These are phyloP conservation scores for Amphichorda felina DNA, from an alignment of 2,329 filamentous ascomycete genomes.

Conservation along the genomic window DNA sequence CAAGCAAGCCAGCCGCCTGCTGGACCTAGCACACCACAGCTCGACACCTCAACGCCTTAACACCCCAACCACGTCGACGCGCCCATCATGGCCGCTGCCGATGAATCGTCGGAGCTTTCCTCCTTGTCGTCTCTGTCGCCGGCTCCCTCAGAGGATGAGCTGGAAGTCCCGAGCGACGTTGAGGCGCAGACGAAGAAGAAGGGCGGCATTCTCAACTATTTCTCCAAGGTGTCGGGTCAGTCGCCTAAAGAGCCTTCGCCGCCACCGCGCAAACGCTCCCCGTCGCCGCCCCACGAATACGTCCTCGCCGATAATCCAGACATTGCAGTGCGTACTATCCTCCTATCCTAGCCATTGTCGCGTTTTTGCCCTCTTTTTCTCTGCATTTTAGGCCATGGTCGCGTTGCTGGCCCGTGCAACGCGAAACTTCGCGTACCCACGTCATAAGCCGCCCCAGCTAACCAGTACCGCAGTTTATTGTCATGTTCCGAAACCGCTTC, in stretches of 20 bases:
- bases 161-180: constrained; percentile 31
- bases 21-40: too few species aligned
- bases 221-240: constrained; percentile 42
- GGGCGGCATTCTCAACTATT: constrained; percentile 55
- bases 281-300: constrained; percentile 84
- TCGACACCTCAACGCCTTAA: neutral
- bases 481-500: constrained; percentile 95
- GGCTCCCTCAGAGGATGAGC: constrained; percentile 30
- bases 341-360: neutral
- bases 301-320: constrained; percentile 82
- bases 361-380: constrained; percentile 2
- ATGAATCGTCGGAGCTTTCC: constrained; percentile 53
- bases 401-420: constrained; percentile 29
- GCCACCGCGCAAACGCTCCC: constrained; percentile 64
- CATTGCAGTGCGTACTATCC: constrained; percentile 68
- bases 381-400: neutral
- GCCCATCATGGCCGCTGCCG: constrained; percentile 42
- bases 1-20: too few species aligned
- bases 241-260: constrained; percentile 48
- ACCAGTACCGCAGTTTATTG: constrained; percentile 62
- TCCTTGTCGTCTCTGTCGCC: constrained; percentile 38
- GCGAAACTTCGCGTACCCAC: constrained; percentile 39
- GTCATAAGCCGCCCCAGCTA: constrained; percentile 16
- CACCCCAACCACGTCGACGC: constrained; percentile 12
- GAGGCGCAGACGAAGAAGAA: constrained; percentile 29